Evolutionary conservation across 139 green algal species (phyloP).

Genomic region (Picochlorum sp.): DNA sequence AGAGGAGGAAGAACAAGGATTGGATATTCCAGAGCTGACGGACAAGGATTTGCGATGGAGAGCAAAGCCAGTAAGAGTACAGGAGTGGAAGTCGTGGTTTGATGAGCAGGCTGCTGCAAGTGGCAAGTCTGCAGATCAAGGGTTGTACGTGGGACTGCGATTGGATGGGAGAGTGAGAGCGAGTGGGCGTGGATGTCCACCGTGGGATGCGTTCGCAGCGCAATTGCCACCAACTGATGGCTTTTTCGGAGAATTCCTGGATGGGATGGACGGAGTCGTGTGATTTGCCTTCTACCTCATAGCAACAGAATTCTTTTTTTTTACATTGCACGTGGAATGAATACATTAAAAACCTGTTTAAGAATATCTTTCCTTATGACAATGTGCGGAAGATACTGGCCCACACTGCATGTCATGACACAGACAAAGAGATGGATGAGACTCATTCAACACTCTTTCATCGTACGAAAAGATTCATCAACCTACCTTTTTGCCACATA

Average conservation of each 20-base stretch:
- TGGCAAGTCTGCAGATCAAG: constrained; percentile 6
- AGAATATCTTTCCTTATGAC: constrained; percentile 47
- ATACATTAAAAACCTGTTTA: constrained; percentile 73
- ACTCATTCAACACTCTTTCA: too few species aligned
- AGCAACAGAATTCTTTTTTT: not conserved
- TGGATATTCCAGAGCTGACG: not conserved
- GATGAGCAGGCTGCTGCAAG: constrained; percentile 50
- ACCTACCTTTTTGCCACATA: not conserved
- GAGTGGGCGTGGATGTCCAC: constrained; percentile 48
- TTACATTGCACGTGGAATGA: constrained; percentile 16
- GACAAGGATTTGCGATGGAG: constrained; percentile 36
- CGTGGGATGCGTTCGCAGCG: constrained; percentile 44
- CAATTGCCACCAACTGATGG: constrained; percentile 59
- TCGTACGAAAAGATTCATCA: too few species aligned
- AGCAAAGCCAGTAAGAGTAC: constrained; percentile 33
- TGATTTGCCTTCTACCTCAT: too few species aligned
- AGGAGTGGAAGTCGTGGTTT: constrained; percentile 58
- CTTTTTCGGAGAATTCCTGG: constrained; percentile 48
- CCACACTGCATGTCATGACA: constrained; percentile 19
- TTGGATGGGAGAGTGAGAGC: constrained; percentile 66
- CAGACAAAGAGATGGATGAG: too few species aligned
- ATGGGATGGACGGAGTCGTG: constrained; percentile 59
- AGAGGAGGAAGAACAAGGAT: not conserved
- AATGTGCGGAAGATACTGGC: constrained; percentile 36
- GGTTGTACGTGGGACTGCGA: constrained; percentile 66